Evolutionary conservation across 2,329 filamentous ascomycete genomes (phyloP).

Genomic region (Colletotrichum salicis): DNA sequence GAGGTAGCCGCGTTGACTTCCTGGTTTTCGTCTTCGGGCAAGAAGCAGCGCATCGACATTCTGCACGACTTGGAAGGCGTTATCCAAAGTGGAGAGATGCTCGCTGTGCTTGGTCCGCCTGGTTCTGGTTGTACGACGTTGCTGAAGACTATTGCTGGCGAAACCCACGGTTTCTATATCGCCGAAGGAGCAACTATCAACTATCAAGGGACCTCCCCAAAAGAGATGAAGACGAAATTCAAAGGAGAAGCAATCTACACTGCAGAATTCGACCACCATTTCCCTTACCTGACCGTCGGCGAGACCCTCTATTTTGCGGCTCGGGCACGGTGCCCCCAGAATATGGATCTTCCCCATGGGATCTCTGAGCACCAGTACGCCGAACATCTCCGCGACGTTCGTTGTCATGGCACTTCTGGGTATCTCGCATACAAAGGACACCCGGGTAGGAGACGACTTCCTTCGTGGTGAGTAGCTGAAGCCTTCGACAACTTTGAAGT

Average conservation of each 20-base stretch:
- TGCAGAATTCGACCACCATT: conserved; percentile 72
- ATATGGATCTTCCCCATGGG: conserved; percentile 55
- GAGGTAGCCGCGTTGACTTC: conserved; percentile 42
- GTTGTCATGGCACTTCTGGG: conserved; percentile 65
- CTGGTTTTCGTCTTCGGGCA: conserved; percentile 39
- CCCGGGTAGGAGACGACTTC: conserved; percentile 64
- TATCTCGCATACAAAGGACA: conserved; percentile 65
- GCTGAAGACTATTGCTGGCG: conserved; percentile 72
- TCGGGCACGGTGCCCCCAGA: conserved; percentile 60
- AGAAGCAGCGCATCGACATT: conserved; percentile 54
- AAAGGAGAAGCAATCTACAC: conserved; percentile 75
- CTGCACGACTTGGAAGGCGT: conserved; percentile 61
- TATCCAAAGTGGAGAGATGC: conserved; percentile 65
- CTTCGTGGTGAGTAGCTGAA: conserved; percentile 48
- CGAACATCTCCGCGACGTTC: conserved; percentile 60
- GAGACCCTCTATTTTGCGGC: conserved; percentile 72
- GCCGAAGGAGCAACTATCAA: conserved; percentile 24
- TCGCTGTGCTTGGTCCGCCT: conserved; percentile 67
- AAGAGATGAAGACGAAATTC: conserved; percentile 32
- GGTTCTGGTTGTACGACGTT: conserved; percentile 72
- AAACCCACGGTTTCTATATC: conserved; percentile 67
- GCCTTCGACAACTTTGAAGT: too few relatives aligned
- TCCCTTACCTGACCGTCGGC: conserved; percentile 67
- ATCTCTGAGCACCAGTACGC: conserved; percentile 53
- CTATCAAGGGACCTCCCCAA: conserved; percentile 19